These are phyloP conservation scores for Dictyostelium discoideum DNA, from an alignment of 78 protist species.

Conservation along the genomic window dicty_2.7 NC_007088.5:6200001-6200500, in stretches of 20 bases:
- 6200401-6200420: constrained; percentile 20
- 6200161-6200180: constrained; percentile 10
- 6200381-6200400: constrained; percentile 78
- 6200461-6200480: background rate
- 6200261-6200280: constrained; percentile 92
- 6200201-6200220: constrained; percentile 79
- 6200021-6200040: constrained; percentile 97
- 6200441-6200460: no score
- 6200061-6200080: constrained; percentile 90
- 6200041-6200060: constrained; percentile 95
- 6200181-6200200: constrained; percentile 15
- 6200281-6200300: constrained; percentile 94
- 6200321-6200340: constrained; percentile 95
- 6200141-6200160: constrained; percentile 92
- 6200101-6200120: constrained; percentile 84
- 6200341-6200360: constrained; percentile 96
- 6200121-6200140: constrained; percentile 97
- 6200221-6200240: constrained; percentile 53
- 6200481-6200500: background rate
- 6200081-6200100: constrained; percentile 82
- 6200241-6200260: constrained; percentile 90
- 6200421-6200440: background rate
- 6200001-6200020: constrained; percentile 99
- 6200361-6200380: constrained; percentile 95
- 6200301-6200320: constrained; percentile 95